These are phyloP conservation scores for Delonix regia DNA, from an alignment of 306 rosid species.

Conservation along the genomic window DNA sequence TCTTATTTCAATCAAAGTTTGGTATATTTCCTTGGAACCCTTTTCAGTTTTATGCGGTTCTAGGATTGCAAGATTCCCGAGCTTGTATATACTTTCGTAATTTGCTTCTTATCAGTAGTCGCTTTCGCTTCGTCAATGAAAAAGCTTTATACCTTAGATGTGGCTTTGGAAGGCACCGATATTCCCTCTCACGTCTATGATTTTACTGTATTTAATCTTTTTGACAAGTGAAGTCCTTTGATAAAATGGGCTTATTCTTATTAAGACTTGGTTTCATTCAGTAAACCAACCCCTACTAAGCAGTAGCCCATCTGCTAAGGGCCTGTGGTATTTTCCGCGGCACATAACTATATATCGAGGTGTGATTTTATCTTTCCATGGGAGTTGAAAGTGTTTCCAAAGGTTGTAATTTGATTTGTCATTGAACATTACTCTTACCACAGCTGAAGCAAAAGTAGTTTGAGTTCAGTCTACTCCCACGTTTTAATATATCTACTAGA, in stretches of 20 bases:
- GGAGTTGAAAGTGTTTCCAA: not conserved
- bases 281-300: not conserved
- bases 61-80: not conserved
- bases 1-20: not conserved
- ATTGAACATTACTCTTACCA: not conserved
- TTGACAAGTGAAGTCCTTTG: not conserved
- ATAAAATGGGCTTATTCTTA: not conserved
- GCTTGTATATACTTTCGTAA: not conserved
- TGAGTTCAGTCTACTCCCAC: not conserved
- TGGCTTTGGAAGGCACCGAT: too few species aligned
- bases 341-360: not conserved
- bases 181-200: too few species aligned
- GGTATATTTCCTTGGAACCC: not conserved
- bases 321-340: not conserved
- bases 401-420: not conserved
- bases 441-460: not conserved
- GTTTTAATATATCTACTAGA: not conserved
- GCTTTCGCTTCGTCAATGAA: too few species aligned
- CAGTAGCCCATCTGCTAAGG: not conserved
- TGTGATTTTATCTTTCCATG: not conserved
- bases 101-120: not conserved
- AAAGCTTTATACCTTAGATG: too few species aligned
- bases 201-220: too few species aligned
- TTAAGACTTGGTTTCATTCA: not conserved
- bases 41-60: not conserved